Conservation (phyloP, 768 basidiomycete genomes). For the Trametes sanguinea region DNA sequence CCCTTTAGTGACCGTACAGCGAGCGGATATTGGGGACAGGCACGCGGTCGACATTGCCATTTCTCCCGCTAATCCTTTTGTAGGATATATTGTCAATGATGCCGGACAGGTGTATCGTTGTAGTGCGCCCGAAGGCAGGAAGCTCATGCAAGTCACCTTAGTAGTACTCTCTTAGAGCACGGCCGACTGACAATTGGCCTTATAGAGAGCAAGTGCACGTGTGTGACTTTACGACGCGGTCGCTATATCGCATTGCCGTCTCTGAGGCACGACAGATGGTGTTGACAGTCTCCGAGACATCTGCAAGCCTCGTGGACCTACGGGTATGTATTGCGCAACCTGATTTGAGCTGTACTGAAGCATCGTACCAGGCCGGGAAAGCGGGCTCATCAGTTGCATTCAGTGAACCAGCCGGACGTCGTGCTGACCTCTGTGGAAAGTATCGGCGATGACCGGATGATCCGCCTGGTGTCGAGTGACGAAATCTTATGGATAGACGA, state of each 20-base stretch:
- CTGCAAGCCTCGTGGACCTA: slow-evolving; percentile 51
- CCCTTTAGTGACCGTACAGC: slow-evolving; percentile 17
- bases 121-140: slow-evolving; percentile 38
- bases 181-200: background rate
- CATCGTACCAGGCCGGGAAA: background rate
- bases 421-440: slow-evolving; percentile 58
- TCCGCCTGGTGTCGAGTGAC: slow-evolving; percentile 60
- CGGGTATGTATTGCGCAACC: slow-evolving; percentile 44
- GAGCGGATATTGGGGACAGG: slow-evolving; percentile 21
- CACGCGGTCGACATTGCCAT: slow-evolving; percentile 25
- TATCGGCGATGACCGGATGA: slow-evolving; percentile 42
- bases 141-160: slow-evolving; percentile 43
- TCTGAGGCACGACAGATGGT: slow-evolving; percentile 39
- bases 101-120: slow-evolving; percentile 54
- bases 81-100: slow-evolving; percentile 48
- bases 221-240: slow-evolving; percentile 24
- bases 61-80: background rate
- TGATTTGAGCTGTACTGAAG: background rate
- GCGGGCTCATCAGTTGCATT: slow-evolving; percentile 35
- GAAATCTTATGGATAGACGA: slow-evolving; percentile 73
- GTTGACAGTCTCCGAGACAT: slow-evolving; percentile 49
- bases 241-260: slow-evolving; percentile 56
- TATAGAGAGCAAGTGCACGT: slow-evolving; percentile 9
- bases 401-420: slow-evolving; percentile 36
- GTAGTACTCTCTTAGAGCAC: background rate